phyloP scores from a whole-genome alignment of 2,329 filamentous ascomycete genomes.

The Arthroderma sp. region DNA sequence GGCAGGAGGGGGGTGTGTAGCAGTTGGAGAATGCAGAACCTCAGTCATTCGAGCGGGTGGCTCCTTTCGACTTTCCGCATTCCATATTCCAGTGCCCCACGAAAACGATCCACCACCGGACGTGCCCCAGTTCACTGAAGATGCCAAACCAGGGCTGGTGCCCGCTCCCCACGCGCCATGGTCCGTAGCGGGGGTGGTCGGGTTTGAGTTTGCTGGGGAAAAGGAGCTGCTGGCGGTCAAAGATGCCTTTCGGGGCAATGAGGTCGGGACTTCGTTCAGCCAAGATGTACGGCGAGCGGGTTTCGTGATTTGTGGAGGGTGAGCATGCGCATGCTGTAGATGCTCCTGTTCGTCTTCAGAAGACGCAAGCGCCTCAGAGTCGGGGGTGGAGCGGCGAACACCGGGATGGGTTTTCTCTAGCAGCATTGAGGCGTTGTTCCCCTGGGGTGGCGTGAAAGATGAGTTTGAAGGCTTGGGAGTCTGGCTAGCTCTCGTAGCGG shows the following conservation, averaged over 20 bases:
- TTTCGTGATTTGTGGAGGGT: slow-evolving; percentile 42
- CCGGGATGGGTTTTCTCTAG: slow-evolving; percentile 59
- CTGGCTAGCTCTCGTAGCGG: slow-evolving; percentile 6
- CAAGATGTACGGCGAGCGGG: slow-evolving; percentile 65
- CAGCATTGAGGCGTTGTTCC: slow-evolving; percentile 50
- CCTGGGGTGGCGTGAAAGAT: slow-evolving; percentile 28
- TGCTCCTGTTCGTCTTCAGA: slow-evolving; percentile 78
- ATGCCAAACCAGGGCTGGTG: slow-evolving; percentile 25
- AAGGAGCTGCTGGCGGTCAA: slow-evolving; percentile 59
- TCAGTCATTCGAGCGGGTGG: slow-evolving; percentile 60
- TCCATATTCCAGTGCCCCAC: slow-evolving; percentile 78
- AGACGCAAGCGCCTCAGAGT: slow-evolving; percentile 84
- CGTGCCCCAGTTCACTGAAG: slow-evolving; percentile 31
- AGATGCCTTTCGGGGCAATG: slow-evolving; percentile 59
- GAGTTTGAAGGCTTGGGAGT: slow-evolving; percentile 25
- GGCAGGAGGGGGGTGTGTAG: slow-evolving; percentile 38
- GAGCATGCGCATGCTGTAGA: slow-evolving; percentile 40
- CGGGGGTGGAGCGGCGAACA: slow-evolving; percentile 71
- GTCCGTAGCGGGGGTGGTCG: slow-evolving; percentile 64
- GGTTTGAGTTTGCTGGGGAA: slow-evolving; percentile 67
- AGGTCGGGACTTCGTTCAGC: slow-evolving; percentile 67
- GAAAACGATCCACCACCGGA: slow-evolving; percentile 41
- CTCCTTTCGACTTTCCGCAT: slow-evolving; percentile 59
- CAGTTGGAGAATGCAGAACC: slow-evolving; percentile 62
- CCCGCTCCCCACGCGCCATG: slow-evolving; percentile 31